phyloP scores from a whole-genome alignment of 1,284 basidiomycete species.

The Fomitopsis betulina region DNA sequence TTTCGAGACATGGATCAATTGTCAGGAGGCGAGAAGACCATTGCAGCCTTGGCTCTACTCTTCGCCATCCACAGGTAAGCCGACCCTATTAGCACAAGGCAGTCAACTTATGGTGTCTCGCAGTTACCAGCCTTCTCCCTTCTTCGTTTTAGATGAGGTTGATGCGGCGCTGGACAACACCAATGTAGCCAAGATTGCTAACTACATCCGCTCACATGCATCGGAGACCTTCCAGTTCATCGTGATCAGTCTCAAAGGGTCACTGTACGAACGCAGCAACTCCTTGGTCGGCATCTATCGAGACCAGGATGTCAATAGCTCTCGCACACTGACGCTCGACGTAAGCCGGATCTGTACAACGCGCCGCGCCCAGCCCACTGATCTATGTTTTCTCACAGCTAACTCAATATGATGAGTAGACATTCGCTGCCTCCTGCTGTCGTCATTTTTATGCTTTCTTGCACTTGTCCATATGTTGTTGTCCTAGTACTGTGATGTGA shows the following conservation, averaged over 20 bases:
- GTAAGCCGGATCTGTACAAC: conserved; percentile 46
- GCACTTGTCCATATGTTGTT: background rate
- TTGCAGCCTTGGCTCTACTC: conserved; percentile 91
- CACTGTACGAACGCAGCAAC: conserved; percentile 87
- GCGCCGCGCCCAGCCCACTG: background rate
- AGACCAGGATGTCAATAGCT: conserved; percentile 91
- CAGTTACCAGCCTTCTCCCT: conserved; percentile 96
- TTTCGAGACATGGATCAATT: conserved; percentile 99
- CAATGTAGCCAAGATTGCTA: conserved; percentile 90
- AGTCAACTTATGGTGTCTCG: background rate
- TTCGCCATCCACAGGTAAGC: conserved; percentile 92
- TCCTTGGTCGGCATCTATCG: conserved; percentile 93
- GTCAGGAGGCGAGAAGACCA: conserved; percentile 98
- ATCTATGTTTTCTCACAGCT: conserved; percentile 27
- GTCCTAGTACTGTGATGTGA: background rate
- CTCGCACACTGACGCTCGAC: conserved; percentile 84
- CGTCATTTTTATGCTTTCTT: background rate
- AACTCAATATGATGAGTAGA: conserved; percentile 36
- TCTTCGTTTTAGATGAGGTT: conserved; percentile 98
- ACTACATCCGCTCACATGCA: conserved; percentile 82
- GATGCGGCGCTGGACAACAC: conserved; percentile 97
- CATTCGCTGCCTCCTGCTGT: background rate
- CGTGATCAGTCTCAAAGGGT: conserved; percentile 93
- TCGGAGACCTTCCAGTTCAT: conserved; percentile 89
- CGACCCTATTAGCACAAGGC: background rate